These are phyloP conservation scores for Nectriaceae sp. DNA, from an alignment of 2,329 filamentous ascomycete genomes.

Conservation along the genomic window DNA sequence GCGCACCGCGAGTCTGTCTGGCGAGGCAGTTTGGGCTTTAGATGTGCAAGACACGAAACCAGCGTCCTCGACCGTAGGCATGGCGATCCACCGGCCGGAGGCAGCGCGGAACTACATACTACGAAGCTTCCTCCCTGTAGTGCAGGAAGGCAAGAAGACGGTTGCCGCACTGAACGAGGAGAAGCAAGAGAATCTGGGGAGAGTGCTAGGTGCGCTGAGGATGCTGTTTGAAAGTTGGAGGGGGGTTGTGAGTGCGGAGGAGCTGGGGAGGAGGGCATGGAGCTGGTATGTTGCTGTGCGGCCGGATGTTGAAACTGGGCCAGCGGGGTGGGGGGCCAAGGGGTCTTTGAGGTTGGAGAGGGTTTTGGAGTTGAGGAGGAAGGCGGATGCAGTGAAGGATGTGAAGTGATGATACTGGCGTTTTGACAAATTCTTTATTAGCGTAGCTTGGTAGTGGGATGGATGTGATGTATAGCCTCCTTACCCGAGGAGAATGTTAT, in stretches of 20 bases:
- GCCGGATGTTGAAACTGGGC: slow-evolving; percentile 73
- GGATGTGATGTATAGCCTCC: too few relatives aligned
- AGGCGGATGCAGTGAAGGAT: too few relatives aligned
- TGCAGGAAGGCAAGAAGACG: slow-evolving; percentile 38
- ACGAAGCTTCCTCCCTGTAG: slow-evolving; percentile 58
- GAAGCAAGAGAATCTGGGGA: slow-evolving; percentile 68
- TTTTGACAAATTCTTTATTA: too few relatives aligned
- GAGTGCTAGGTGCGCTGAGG: slow-evolving; percentile 71
- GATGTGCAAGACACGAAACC: slow-evolving; percentile 54
- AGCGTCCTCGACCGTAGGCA: slow-evolving; percentile 45
- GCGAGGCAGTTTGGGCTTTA: slow-evolving; percentile 62
- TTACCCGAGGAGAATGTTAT: too few relatives aligned
- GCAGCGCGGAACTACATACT: slow-evolving; percentile 62
- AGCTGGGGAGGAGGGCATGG: slow-evolving; percentile 79
- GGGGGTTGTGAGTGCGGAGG: slow-evolving; percentile 58
- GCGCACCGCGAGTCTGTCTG: slow-evolving; percentile 38
- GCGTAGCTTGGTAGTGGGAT: too few relatives aligned
- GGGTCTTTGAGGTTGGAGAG: slow-evolving; percentile 66
- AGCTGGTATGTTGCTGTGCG: slow-evolving; percentile 77
- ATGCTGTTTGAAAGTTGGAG: slow-evolving; percentile 76
- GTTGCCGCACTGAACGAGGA: slow-evolving; percentile 54
- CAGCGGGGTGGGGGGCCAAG: slow-evolving; percentile 82
- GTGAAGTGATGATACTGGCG: too few relatives aligned
- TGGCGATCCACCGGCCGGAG: slow-evolving; percentile 76
- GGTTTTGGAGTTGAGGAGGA: slow-evolving; percentile 61